phyloP scores from a whole-genome alignment of 2,329 filamentous ascomycete species.

The Ophiostoma quercus region DNA sequence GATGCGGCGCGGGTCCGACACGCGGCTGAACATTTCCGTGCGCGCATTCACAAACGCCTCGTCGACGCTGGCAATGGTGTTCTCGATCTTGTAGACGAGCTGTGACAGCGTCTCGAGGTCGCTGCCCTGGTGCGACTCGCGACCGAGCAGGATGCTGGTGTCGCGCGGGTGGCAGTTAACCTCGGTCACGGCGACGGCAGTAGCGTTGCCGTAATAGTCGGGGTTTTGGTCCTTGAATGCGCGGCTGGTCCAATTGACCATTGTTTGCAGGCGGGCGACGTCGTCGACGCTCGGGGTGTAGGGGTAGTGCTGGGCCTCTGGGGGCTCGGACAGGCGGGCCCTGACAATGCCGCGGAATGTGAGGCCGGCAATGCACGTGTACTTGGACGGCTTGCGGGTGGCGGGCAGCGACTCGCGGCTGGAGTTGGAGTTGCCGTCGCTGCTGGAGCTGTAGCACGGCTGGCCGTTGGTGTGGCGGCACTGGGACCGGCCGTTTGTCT shows the following conservation, averaged over 20 bases:
- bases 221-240: constrained; percentile 33
- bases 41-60: constrained; percentile 39
- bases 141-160: constrained; percentile 1
- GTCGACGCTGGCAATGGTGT: constrained; percentile 37
- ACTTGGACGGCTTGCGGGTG: constrained; percentile 34
- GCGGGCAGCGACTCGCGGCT: neutral
- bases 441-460: neutral
- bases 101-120: constrained; percentile 29
- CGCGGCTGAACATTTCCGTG: constrained; percentile 36
- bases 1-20: constrained; percentile 39
- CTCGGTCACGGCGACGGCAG: constrained; percentile 37
- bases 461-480: constrained; percentile 6
- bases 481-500: neutral
- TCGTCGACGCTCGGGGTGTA: constrained; percentile 15
- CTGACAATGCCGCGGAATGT: constrained; percentile 39
- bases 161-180: constrained; percentile 21
- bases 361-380: constrained; percentile 39
- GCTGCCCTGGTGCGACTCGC: neutral
- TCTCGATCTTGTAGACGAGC: constrained; percentile 33
- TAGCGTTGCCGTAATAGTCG: constrained; percentile 42
- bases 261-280: constrained; percentile 36
- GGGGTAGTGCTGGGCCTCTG: constrained; percentile 19
- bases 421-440: neutral
- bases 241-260: constrained; percentile 40
- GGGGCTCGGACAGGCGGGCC: constrained; percentile 31